A percentile compares a stretch with the other conserved stretches of the same genome.
Evolutionary conservation across 257 asterid species (phyloP).

Genomic region (Voacanga thouarsii): DNA sequence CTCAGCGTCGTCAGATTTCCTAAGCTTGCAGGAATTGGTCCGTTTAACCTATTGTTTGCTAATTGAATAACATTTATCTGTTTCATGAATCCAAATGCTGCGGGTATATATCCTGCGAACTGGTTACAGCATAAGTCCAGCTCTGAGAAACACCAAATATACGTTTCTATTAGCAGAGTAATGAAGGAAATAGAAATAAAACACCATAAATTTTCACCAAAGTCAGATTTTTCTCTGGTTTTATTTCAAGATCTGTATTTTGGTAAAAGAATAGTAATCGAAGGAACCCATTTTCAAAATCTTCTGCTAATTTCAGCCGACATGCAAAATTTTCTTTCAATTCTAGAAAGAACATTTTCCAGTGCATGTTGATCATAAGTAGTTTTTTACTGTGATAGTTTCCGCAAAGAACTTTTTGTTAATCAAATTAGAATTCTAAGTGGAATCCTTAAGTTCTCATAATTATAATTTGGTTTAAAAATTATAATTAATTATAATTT

Average conservation of each 20-base stretch:
- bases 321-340: background rate
- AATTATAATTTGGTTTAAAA: too few species aligned
- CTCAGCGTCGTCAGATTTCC: constrained; percentile 47
- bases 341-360: background rate
- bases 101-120: constrained; percentile 69
- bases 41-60: constrained; percentile 50
- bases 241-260: background rate
- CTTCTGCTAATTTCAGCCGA: background rate
- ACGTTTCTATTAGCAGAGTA: background rate
- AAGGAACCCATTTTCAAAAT: background rate
- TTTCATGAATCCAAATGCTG: constrained; percentile 48
- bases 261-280: background rate
- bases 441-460: too few species aligned
- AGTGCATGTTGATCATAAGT: background rate
- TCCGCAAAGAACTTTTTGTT: too few species aligned
- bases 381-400: too few species aligned
- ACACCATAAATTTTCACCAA: background rate
- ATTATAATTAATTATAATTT: too few species aligned
- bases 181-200: background rate
- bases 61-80: constrained; percentile 53
- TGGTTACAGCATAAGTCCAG: constrained; percentile 70
- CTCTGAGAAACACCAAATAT: constrained; percentile 41
- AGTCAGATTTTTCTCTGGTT: background rate
- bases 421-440: too few species aligned
- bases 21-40: constrained; percentile 55